Evolutionary conservation across 1,284 basidiomycete genomes (phyloP), one percentile per base, ranked within the genome.

Genomic region (Malassezia sympodialis): DNA sequence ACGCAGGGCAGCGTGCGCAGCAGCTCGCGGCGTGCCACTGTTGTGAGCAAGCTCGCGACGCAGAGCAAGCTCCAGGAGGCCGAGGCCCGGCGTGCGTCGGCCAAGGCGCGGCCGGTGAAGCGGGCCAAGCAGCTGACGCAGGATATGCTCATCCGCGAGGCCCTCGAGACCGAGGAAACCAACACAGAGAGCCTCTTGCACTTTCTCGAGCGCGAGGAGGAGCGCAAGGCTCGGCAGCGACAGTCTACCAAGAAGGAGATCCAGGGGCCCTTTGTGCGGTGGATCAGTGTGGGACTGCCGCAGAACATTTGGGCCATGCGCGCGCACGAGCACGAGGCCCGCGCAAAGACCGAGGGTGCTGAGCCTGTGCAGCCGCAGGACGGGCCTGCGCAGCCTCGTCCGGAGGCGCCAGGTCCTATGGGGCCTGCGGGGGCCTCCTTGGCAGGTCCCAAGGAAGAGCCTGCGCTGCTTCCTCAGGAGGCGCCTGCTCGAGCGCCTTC

Each of bases 81-180:
- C 3, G 79, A 83, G 64, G 79, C 81, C 61, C 82, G 81, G 60
- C 82, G 81, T 73, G 85, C 83, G 23, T 49, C 49, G 17, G 42
- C 42, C 28, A 51, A 39, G 21, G 28, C 54, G 30, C 44, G 30
- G 48, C 54, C 56, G 10, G 39, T 32, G 26, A 62, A 62, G 47
- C 63, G 62, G 23, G 50, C 48, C 17, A 61, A 55, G 35, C n/a
- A 4, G 77, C 77, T 81, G 32, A 87, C 86, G 0, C 88, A 90
- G 67, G 85, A 81, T 21, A 85, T 88, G 62, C 79, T 90, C 4
- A 85, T 90, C 49, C 82, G 83, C 1, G 82, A 82, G 14, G 88
- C 88, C 0, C 79, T 90, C 10, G 86, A 88, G 66, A 86, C 83
- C 47, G 88, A 90, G 69, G 87, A 89, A 75, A 82, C 83, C 4